Percentiles rank a stretch among this genome's conserved stretches.
Conservation (phyloP, 805 yeast species). For the Kodamaea lidongshanica region DNA sequence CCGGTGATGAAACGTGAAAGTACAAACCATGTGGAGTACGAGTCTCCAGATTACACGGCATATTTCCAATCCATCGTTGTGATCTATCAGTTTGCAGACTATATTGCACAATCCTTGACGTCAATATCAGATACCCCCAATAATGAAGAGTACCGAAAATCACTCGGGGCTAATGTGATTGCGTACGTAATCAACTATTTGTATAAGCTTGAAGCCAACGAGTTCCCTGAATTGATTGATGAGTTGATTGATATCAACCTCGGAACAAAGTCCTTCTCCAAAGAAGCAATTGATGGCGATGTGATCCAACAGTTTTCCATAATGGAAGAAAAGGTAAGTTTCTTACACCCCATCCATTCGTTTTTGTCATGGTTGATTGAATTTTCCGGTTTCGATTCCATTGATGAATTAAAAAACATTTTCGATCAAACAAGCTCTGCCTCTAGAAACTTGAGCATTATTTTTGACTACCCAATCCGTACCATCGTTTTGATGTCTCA, state of each 20-base stretch:
- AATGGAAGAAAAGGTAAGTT: slow-evolving; percentile 47
- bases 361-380: slow-evolving; percentile 68
- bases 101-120: slow-evolving; percentile 41
- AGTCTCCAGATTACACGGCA: slow-evolving; percentile 73
- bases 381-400: slow-evolving; percentile 29
- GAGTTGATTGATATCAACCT: slow-evolving; percentile 23
- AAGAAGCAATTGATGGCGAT: slow-evolving; percentile 19
- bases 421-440: slow-evolving; percentile 12
- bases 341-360: slow-evolving; percentile 77
- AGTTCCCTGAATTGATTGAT: slow-evolving; percentile 22
- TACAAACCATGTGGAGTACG: slow-evolving; percentile 82
- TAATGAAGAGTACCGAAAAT: slow-evolving; percentile 6
- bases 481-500: slow-evolving; percentile 76
- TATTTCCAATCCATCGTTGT: slow-evolving; percentile 66
- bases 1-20: slow-evolving; percentile 72
- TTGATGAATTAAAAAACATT: slow-evolving; percentile 17
- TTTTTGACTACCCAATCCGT: slow-evolving; percentile 72
- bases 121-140: slow-evolving; percentile 5
- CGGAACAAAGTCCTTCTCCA: slow-evolving; percentile 11
- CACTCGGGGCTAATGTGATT: slow-evolving; percentile 23
- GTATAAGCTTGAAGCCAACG: slow-evolving; percentile 23
- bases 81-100: slow-evolving; percentile 55
- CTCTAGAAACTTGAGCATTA: slow-evolving; percentile 15
- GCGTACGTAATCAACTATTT: slow-evolving; percentile 25
- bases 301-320: slow-evolving; percentile 21